Evolutionary conservation across 495 filamentous ascomycete genomes (phyloP), one percentile per base, ranked within the genome.

Genomic region (Friedmanniomyces simplex): DNA sequence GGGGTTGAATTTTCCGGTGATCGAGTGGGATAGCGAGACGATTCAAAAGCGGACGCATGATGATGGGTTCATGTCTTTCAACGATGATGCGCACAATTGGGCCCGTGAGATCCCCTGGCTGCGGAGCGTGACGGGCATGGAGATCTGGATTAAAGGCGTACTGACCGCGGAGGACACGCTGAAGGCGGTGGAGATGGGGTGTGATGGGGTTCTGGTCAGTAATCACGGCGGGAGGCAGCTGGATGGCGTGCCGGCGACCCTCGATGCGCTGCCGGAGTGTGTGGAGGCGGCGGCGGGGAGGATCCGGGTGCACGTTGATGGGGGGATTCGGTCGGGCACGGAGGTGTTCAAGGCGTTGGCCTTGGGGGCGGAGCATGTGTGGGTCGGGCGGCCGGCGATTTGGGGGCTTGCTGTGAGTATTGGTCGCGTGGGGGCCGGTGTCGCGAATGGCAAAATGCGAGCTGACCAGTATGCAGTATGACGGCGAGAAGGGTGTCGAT

Each of bases 291-390:
- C 67, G 0, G 57, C 45, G 0, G 68, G 77, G 46, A 70, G 59
- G 45, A 59, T 71, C 30, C 52, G 47, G 12, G 34, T 69, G 12
- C 50, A 54, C 20, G 49, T 75, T 20, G 66, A 67, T 55, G 72
- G 72, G 2, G 73, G 73, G 1, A 68, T 76, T 22, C 57, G 73
- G 20, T 62, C 61, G 30, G 73, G 73, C 1, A 65, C 68, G 1
- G 73, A 76, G 52, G 66, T 76, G 10, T 74, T 75, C 67, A 76
- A 76, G 50, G 74, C 74, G 0, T 26, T 77, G n/a, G 73, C 73
- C 5, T 54, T 77, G 12, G 75, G 75, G 1, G 75, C 74, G 0
- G 60, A 72, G 28, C 65, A 63, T 39, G 67, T 66, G 36, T 76
- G 67, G 61, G 61, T 75, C 2, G 67, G 68, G 18, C 72, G 74